These are phyloP conservation scores for Polytolypa hystricis DNA, from an alignment of 2,329 filamentous ascomycete species.

Conservation along the genomic window DNA sequence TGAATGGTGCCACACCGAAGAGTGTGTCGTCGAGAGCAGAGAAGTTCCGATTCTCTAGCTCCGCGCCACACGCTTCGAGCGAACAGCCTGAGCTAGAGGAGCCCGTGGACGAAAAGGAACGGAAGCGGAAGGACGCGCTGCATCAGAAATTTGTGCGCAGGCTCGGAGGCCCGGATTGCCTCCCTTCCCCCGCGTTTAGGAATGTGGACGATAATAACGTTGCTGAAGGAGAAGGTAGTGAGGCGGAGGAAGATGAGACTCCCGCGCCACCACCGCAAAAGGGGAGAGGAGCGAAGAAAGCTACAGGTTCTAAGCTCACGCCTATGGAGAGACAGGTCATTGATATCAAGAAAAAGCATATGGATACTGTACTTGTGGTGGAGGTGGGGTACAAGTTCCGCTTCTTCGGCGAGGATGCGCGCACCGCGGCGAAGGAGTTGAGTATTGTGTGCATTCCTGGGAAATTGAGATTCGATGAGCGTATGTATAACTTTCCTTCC, in stretches of 20 bases:
- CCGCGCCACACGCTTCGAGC: conserved; percentile 19
- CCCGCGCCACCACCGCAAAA: conserved; percentile 34
- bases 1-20: conserved; percentile 18
- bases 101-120: conserved; percentile 37
- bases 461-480: conserved; percentile 88
- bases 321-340: conserved; percentile 90
- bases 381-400: conserved; percentile 98
- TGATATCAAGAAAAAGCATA: conserved; percentile 82
- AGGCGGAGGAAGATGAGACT: conserved; percentile 48
- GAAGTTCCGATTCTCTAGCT: conserved; percentile 49
- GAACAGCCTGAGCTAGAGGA: conserved; percentile 23
- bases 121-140: conserved; percentile 55
- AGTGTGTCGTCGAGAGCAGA: conserved; percentile 42
- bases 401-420: conserved; percentile 92
- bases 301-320: conserved; percentile 72
- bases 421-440: conserved; percentile 76
- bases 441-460: conserved; percentile 95
- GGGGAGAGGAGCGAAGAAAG: conserved; percentile 50
- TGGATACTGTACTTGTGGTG: conserved; percentile 81
- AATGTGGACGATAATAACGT: conserved; percentile 43
- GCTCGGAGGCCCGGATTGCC: conserved; percentile 73
- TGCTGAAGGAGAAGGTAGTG: conserved; percentile 49
- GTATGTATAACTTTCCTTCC: conserved; percentile 33
- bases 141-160: conserved; percentile 84
- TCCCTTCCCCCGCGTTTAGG: conserved; percentile 54